These are phyloP conservation scores for Debaryomyces castellii DNA, from an alignment of 805 yeast genomes.

Conservation along the genomic window DNA sequence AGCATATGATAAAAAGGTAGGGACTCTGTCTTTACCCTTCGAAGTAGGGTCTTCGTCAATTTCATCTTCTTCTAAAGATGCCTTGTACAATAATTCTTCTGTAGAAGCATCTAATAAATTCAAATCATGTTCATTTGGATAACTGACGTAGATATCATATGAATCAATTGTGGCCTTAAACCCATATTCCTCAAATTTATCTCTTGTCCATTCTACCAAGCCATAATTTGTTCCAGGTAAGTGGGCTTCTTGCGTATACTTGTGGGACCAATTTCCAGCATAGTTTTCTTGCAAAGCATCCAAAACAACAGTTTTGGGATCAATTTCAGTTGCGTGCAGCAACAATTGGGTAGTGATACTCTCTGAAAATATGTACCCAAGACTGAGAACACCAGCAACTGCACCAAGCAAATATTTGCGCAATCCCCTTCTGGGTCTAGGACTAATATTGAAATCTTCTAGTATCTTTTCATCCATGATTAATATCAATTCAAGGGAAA, in stretches of 20 bases:
- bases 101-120: conserved; percentile 29
- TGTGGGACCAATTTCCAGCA: conserved; percentile 43
- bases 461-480: conserved; percentile 3
- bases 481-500: not conserved
- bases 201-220: conserved; percentile 49
- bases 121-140: conserved; percentile 48
- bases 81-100: conserved; percentile 41
- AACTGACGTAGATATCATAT: conserved; percentile 56
- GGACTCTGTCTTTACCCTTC: conserved; percentile 35
- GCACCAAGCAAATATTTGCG: not conserved
- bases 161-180: conserved; percentile 50
- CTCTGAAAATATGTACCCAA: not conserved
- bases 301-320: conserved; percentile 11
- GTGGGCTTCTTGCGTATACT: conserved; percentile 42
- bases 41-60: conserved; percentile 41
- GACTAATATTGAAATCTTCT: not conserved
- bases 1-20: conserved; percentile 63
- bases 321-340: not conserved
- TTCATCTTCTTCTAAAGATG: conserved; percentile 52
- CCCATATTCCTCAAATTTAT: conserved; percentile 51
- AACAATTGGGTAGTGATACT: not conserved
- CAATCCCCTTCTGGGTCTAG: not conserved
- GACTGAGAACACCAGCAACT: not conserved
- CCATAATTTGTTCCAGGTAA: conserved; percentile 46
- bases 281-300: conserved; percentile 33